Base-by-base conservation (phyloP, 2,329 filamentous ascomycete genomes). In the Trichophyton verrucosum region DNA sequence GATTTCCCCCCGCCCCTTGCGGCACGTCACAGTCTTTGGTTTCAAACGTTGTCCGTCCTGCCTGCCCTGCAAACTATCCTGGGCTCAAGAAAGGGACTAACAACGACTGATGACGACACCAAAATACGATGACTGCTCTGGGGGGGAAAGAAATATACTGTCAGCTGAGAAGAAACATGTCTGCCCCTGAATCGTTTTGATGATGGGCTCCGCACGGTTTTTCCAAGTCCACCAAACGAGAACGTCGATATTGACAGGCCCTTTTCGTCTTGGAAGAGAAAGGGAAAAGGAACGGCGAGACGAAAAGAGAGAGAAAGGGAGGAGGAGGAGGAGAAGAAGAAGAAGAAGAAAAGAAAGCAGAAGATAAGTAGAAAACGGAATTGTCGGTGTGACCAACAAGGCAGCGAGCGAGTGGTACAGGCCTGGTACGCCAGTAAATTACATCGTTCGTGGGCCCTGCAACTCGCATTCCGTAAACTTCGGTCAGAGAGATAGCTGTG, bases 371-470 rank as follows among this genome's bases (percentile, higher is more conserved):
- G 22, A 55, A 9, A 17, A n/a, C 40, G 27, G n/a, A 55, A 33
- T 55, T 55, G 51, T 55, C 51, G 51, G 51, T 55, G 51, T 55
- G 51, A 55, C 51, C 40, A 36, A 27, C 51, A n/a, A 38, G 33
- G 33, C 33, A 38, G 33, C 33, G n/a, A 27, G 24, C 15, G n/a
- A 55, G 51, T 55, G 51, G 51, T 33, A 55, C 51, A 38, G 46
- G 22, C 46, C 46, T 51, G 46, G 46, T 51, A 51, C 46, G 46
- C 46, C 51, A 55, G 51, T 33, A 55, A 55, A 55, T 55, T 55
- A 36, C 51, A 33, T 20, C 51, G 27, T 36, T 33, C 51, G 30
- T 38, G 51, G 51, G 30, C 51, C 51, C 51, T 55, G 51, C 51
- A 55, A 55, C 13, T 36, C 27, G 27, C 27, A 2, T 13, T 36